Evolutionary conservation across 129 eudicot species (phyloP), one percentile per base, ranked within the genome.

Genomic region (Gnaphalium uliginosum): DNA sequence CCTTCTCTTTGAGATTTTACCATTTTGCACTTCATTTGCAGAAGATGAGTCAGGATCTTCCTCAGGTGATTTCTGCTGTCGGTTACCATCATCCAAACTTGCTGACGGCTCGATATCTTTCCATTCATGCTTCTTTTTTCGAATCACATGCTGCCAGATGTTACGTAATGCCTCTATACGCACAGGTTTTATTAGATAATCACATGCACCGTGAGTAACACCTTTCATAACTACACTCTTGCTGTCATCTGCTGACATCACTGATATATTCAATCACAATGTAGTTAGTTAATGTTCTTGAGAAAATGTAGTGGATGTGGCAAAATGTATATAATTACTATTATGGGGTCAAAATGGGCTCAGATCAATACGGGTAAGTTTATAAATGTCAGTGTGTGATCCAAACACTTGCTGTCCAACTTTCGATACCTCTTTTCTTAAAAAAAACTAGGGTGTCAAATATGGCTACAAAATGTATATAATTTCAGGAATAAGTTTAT

Each of bases 161-260:
- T 92, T 92, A 82, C 86, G 89, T 76, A 92, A 76, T n/a, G 98
- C 92, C 88, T 92, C 94, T 25, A 92, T 92, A 0, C 96, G 86
- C 17, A 92, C 94, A 0, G 96, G 98, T 32, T 92, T 92, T 26
- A 92, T 92, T 58, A 92, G 73, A 76, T 89, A 92, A 79, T 92
- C 98, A 80, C 96, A 92, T 0, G 98, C 98, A 51, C 98, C 98
- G 64, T 92, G 98, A 17, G 94, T 92, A 6, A 92, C 90, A 6
- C 98, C 98, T 69, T 92, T 92, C 98, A 92, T 87, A 68, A 92
- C 94, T 0, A 89, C 95, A 72, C 78, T 37, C 43, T 79, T 84
- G 76, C 96, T 88, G 39, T 92, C 98, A 80, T 92, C 98, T 6
- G 96, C 98, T 0, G 98, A 92, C 96, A 92, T 89, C 98, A 92